Base-by-base conservation (phyloP, 805 yeast genomes). In the Hemisphaericaspora nanyangensis region DNA sequence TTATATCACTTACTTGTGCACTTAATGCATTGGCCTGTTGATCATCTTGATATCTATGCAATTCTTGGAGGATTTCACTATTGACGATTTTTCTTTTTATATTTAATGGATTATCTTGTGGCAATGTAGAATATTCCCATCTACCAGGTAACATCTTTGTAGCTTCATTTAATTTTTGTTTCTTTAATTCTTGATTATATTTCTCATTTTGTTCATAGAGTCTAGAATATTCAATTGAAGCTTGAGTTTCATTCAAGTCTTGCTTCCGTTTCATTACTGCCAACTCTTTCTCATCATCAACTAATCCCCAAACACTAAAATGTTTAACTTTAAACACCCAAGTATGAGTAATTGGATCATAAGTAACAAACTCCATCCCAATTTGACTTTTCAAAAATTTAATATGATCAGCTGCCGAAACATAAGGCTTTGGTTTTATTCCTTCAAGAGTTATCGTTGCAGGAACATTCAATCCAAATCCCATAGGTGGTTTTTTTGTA, bases 271-370 rank as follows among this genome's bases (percentile, higher is more conserved):
- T 61, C 39, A 62, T 39, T 11, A 42, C 55, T 27, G 51, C 34
- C 31, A 77, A 70, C 28, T 74, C 76, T 7, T 47, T 43, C 10
- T 39, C 30, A 29, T 48, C 52, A 20, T 43, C 47, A 20, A 82
- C 72, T 28, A 93, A 62, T 6, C 98, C 98, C 96, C 97, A 93
- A 5, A 85, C 77, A 65, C 96, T 88, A 54, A 93, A 93, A 65
- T 93, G 99, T 49, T 84, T 80, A 7, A 90, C 96, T 49, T 71
- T 76, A 61, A 87, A 89, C 1, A 82, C 79, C 88, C 90, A 89
- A 4, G 76, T 61, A 26, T 87, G 86, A 5, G 78, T 76, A 20
- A 80, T 70, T 3, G 89, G 88, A 51, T 85, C 89, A 54, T 82
- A 89, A 4, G 89, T 82, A 11, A 90, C 68, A 55, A 85, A 88